These are phyloP conservation scores for Scutellaria baicalensis DNA, from an alignment of 257 asterid species.

Conservation along the genomic window DNA sequence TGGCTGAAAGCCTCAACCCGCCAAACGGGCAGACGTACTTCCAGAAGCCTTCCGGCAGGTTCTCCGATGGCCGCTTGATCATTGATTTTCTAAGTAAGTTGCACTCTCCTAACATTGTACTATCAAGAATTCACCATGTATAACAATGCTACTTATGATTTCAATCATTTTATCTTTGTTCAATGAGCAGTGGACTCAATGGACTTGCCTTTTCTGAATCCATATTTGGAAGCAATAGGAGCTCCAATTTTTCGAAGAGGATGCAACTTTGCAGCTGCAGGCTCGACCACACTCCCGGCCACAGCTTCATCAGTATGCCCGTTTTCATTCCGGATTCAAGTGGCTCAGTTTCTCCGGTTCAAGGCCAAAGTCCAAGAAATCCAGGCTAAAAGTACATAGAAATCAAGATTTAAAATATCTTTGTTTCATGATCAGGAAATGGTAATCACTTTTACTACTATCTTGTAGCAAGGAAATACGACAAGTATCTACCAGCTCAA, in stretches of 20 bases:
- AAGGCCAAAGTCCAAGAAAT: constrained; percentile 63
- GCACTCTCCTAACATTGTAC: background rate
- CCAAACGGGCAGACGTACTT: constrained; percentile 84
- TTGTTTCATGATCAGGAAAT: background rate
- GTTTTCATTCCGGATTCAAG: constrained; percentile 70
- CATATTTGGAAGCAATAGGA: constrained; percentile 73
- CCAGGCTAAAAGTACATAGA: constrained; percentile 41
- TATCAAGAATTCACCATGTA: background rate
- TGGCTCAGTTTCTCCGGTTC: constrained; percentile 84
- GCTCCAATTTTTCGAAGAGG: constrained; percentile 69
- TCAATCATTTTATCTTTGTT: background rate
- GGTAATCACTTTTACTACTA: background rate
- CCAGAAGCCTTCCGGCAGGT: constrained; percentile 84
- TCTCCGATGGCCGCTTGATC: constrained; percentile 82
- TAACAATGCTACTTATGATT: background rate
- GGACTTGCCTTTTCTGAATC: constrained; percentile 76
- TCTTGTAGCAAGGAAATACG: constrained; percentile 49
- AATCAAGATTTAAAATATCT: background rate
- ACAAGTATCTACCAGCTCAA: constrained; percentile 59
- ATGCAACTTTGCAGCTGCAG: constrained; percentile 90
- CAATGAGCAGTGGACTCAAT: constrained; percentile 76
- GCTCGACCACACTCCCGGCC: constrained; percentile 55
- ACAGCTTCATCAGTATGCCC: constrained; percentile 65
- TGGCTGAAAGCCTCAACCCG: constrained; percentile 53
- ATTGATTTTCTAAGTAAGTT: constrained; percentile 62